Evolutionary conservation across 2,329 filamentous ascomycete genomes (phyloP).

Genomic region (Ceratocystis alfenasii): DNA sequence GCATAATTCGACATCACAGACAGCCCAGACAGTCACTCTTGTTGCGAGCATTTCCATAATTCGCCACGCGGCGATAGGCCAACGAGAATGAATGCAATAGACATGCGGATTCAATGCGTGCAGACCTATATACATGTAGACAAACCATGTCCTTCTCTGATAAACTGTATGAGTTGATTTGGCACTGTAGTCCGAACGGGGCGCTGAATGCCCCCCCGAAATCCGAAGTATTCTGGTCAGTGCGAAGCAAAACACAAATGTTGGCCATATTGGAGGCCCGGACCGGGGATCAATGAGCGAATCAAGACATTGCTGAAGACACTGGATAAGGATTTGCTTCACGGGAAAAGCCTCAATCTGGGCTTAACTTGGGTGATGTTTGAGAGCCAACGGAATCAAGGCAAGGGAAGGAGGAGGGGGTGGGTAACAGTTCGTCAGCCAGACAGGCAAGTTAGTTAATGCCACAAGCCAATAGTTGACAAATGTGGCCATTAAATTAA

Average conservation of each 20-base stretch:
- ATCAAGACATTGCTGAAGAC: background rate
- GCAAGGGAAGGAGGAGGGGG: background rate
- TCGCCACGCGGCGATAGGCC: background rate
- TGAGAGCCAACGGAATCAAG: background rate
- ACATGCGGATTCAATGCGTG: too few relatives aligned
- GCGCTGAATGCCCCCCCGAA: slow-evolving; percentile 5
- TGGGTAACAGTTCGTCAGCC: too few relatives aligned
- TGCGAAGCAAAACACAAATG: background rate
- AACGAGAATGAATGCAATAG: background rate
- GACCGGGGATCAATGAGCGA: background rate
- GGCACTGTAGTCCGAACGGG: background rate
- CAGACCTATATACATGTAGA: too few relatives aligned
- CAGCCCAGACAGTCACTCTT: background rate
- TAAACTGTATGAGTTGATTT: slow-evolving; percentile 6
- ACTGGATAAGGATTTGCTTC: background rate
- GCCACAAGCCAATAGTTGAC: background rate
- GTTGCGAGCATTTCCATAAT: background rate
- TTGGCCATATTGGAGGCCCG: background rate
- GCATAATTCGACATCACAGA: background rate
- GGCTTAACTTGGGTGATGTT: background rate
- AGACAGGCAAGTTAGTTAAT: too few relatives aligned
- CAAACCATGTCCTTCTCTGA: background rate
- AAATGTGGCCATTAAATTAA: background rate
- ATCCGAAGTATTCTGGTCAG: slow-evolving; percentile 1
- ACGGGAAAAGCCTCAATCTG: background rate